phyloP scores from a whole-genome alignment of 2,329 filamentous ascomycete species.

The Emericellopsis cladophorae region DNA sequence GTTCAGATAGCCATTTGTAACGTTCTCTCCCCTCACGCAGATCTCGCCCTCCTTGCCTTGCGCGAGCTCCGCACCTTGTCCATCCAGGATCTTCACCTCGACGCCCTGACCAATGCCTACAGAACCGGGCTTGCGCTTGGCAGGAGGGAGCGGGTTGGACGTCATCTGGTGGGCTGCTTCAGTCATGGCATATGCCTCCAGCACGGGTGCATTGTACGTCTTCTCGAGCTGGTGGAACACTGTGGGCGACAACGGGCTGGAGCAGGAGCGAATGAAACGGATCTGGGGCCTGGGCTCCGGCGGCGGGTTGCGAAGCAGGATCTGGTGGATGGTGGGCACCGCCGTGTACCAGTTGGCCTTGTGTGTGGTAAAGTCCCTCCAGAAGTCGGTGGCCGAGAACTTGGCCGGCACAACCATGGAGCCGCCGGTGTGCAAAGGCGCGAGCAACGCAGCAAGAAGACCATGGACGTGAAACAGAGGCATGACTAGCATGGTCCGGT shows the following conservation, averaged over 20 bases:
- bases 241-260: conserved; percentile 70
- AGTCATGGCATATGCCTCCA: conserved; percentile 89
- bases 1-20: conserved; percentile 77
- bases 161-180: conserved; percentile 83
- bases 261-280: conserved; percentile 81
- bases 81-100: conserved; percentile 65
- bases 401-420: conserved; percentile 67
- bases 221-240: conserved; percentile 69
- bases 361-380: conserved; percentile 61
- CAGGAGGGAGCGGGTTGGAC: conserved; percentile 58
- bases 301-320: conserved; percentile 61
- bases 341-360: conserved; percentile 86
- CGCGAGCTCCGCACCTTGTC: conserved; percentile 52
- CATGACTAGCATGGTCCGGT: conserved; percentile 82
- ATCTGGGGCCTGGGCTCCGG: conserved; percentile 60
- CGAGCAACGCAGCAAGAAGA: conserved; percentile 71
- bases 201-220: conserved; percentile 63
- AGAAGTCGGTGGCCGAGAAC: conserved; percentile 77
- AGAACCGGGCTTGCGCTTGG: conserved; percentile 65
- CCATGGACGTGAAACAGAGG: conserved; percentile 85
- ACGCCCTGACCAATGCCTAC: conserved; percentile 78
- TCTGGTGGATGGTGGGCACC: conserved; percentile 87
- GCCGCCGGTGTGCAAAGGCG: conserved; percentile 62
- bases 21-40: conserved; percentile 70
- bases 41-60: conserved; percentile 69